Base-by-base conservation (phyloP, 2,329 filamentous ascomycete genomes). In the Penicillium hordei region DNA sequence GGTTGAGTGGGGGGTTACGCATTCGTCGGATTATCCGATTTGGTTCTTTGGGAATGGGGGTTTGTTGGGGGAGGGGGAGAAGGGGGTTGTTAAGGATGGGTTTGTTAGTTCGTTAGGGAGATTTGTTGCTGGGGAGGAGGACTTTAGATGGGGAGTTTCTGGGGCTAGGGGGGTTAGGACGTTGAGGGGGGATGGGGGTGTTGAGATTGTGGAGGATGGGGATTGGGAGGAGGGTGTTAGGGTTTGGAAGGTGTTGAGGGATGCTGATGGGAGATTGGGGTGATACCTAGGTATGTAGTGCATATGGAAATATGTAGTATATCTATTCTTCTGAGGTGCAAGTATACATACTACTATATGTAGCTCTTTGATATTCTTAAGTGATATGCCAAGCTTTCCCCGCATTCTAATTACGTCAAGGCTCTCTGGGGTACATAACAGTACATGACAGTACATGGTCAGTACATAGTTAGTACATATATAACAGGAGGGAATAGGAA, bases 11-110 rank as follows among this genome's bases (percentile, higher is more conserved):
- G 81, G 80, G 3, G 82, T 82, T 3, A 85, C 82, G 17, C 83
- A 86, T 65, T 76, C 76, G 0, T 80, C 80, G 0, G 83, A 86
- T 60, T 75, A 80, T 65, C 70, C 75, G 6, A 78, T 85, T 31
- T 86, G 83, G 83, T 82, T 84, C 56, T 85, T 78, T 77, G 83
- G 83, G 0, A 77, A 80, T 60, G 79, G 78, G 1, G 71, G 70
- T 5, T 57, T 64, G 0, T 56, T 85, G 51, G 74, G 68, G 7
- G 66, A 67, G 0, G 61, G 67, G 9, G 83, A 86, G 68, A 81
- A 82, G 65, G 48, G 49, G 6, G 57, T 79, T 19, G 68, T 81
- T 0, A 67, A 62, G 13, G 27, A 45, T 10, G 71, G 67, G 1
- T 56, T 75, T 50, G 64, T 73, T 36, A 67, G 63, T 4, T 71